phyloP scores from a whole-genome alignment of 2,329 filamentous ascomycete species.

The Alternaria alternata region DNA sequence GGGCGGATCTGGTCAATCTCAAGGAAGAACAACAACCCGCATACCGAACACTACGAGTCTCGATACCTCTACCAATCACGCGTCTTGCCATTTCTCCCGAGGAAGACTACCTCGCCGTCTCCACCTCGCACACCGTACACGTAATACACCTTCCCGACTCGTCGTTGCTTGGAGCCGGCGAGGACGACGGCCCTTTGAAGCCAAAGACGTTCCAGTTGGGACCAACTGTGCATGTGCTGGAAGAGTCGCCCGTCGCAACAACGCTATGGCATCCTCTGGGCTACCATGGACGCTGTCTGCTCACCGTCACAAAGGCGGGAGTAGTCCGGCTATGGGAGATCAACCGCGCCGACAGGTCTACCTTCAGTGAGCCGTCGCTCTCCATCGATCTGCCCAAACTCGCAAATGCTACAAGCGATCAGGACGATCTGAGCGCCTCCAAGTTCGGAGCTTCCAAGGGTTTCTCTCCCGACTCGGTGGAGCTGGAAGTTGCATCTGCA shows the following conservation, averaged over 20 bases:
- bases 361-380: slow-evolving; percentile 83
- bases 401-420: slow-evolving; percentile 79
- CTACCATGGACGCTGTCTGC: slow-evolving; percentile 78
- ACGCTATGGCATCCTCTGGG: slow-evolving; percentile 93
- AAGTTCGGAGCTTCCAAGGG: slow-evolving; percentile 76
- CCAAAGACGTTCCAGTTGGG: slow-evolving; percentile 91
- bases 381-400: slow-evolving; percentile 90
- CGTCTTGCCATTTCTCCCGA: slow-evolving; percentile 87
- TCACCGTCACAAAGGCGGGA: slow-evolving; percentile 88
- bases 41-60: slow-evolving; percentile 69
- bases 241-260: slow-evolving; percentile 80
- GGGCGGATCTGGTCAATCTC: slow-evolving; percentile 82
- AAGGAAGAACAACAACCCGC: slow-evolving; percentile 63
- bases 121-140: slow-evolving; percentile 87
- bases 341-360: slow-evolving; percentile 82
- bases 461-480: slow-evolving; percentile 87
- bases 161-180: slow-evolving; percentile 74
- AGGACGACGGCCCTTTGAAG: slow-evolving; percentile 71
- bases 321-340: slow-evolving; percentile 92
- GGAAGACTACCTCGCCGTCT: slow-evolving; percentile 80
- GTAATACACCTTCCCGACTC: slow-evolving; percentile 85
- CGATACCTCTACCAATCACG: slow-evolving; percentile 81
- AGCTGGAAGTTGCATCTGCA: slow-evolving; percentile 93
- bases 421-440: slow-evolving; percentile 84
- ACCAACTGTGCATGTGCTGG: slow-evolving; percentile 88